These are phyloP conservation scores for Cordyceps militaris DNA, from an alignment of 2,329 filamentous ascomycete genomes.

Conservation along the genomic window DNA sequence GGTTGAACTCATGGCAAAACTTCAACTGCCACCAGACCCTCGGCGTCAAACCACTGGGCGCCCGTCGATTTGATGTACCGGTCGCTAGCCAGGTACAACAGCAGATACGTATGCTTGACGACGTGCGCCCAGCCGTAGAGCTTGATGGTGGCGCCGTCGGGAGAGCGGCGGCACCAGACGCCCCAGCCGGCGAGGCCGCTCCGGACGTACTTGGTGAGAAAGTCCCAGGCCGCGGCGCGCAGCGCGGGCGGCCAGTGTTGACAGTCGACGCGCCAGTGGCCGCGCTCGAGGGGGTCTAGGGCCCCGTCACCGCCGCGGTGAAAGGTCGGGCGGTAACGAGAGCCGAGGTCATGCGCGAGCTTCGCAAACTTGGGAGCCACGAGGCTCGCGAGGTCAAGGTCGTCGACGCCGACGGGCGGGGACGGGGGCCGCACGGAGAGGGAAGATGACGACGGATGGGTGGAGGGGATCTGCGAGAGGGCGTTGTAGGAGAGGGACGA, in stretches of 20 bases:
- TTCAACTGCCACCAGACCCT: slow-evolving; percentile 45
- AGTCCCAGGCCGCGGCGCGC: slow-evolving; percentile 53
- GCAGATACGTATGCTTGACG: slow-evolving; percentile 63
- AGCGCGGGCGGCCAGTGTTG: slow-evolving; percentile 42
- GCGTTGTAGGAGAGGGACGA: slow-evolving; percentile 13
- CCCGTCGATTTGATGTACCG: slow-evolving; percentile 51
- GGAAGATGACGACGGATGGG: slow-evolving; percentile 8
- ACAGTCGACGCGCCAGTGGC: slow-evolving; percentile 66
- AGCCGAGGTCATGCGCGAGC: slow-evolving; percentile 41
- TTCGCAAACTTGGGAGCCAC: slow-evolving; percentile 50
- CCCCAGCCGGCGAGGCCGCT: slow-evolving; percentile 60
- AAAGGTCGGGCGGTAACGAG: slow-evolving; percentile 44
- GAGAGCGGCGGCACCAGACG: slow-evolving; percentile 48
- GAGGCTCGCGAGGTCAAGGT: slow-evolving; percentile 42
- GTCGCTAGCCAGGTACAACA: slow-evolving; percentile 66
- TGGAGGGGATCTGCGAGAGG: slow-evolving; percentile 15
- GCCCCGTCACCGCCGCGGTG: slow-evolving; percentile 18
- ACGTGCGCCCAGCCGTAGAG: slow-evolving; percentile 75
- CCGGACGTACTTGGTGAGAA: slow-evolving; percentile 52
- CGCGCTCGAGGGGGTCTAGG: slow-evolving; percentile 57
- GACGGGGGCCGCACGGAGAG: slow-evolving; percentile 48
- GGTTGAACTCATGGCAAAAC: slow-evolving; percentile 19
- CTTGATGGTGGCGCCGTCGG: slow-evolving; percentile 39
- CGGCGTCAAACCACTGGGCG: slow-evolving; percentile 60
- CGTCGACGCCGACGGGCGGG: slow-evolving; percentile 41